Conservation (phyloP, 768 basidiomycete genomes). For the Suillus subaureus region DNA sequence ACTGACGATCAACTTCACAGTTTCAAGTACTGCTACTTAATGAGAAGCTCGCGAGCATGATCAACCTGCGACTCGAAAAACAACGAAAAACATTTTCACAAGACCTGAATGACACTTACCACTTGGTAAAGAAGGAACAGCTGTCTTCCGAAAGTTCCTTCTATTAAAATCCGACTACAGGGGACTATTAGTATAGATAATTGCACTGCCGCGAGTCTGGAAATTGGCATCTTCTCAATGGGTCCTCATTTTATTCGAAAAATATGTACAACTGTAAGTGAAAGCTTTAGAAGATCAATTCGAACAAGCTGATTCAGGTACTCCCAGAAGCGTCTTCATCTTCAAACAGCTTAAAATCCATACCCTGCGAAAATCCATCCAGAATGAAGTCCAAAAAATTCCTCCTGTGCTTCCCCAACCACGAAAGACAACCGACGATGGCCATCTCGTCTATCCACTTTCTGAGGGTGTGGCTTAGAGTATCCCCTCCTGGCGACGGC, state of each 20-base stretch:
- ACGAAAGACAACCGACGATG: constrained; percentile 11
- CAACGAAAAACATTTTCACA: too few relatives aligned
- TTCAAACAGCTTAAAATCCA: constrained; percentile 3
- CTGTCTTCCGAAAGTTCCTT: too few relatives aligned
- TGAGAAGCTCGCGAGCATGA: too few relatives aligned
- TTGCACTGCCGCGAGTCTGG: too few relatives aligned
- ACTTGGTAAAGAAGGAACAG: too few relatives aligned
- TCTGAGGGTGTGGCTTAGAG: not conserved
- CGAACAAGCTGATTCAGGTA: not conserved
- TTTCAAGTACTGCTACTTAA: too few relatives aligned
- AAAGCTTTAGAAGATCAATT: not conserved
- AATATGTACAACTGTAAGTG: not conserved
- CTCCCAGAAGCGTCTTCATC: not conserved
- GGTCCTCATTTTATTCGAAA: not conserved
- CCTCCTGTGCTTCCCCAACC: constrained; percentile 14
- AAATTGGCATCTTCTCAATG: too few relatives aligned
- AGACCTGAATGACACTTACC: too few relatives aligned
- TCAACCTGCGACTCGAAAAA: too few relatives aligned
- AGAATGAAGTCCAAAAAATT: constrained; percentile 1
- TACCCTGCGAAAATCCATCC: not conserved
- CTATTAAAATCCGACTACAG: too few relatives aligned
- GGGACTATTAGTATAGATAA: too few relatives aligned
- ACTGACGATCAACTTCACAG: too few relatives aligned
- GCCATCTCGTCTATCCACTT: constrained; percentile 11
- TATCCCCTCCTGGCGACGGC: constrained; percentile 6